These are phyloP conservation scores for Mallotus repandus DNA, from an alignment of 441 rosid species.

Conservation along the genomic window DNA sequence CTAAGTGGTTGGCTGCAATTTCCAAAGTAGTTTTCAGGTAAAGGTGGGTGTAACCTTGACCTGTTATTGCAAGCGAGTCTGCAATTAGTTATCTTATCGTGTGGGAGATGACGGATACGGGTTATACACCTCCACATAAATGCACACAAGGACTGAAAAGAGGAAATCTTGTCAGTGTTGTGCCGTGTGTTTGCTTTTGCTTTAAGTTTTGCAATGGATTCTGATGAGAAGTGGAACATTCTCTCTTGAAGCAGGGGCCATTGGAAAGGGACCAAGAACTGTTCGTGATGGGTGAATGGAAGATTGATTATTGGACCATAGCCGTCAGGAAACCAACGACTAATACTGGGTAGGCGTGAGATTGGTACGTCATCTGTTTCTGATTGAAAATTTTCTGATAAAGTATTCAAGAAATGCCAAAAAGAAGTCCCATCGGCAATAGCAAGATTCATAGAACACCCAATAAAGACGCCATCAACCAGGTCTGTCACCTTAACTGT, in stretches of 20 bases:
- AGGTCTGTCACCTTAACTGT: conserved; percentile 60
- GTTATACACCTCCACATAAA: conserved; percentile 64
- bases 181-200: conserved; percentile 41
- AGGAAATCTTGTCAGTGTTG: conserved; percentile 54
- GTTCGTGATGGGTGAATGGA: conserved; percentile 44
- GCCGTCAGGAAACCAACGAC: conserved; percentile 58
- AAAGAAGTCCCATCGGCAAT: conserved; percentile 62
- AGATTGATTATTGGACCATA: conserved; percentile 39
- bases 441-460: conserved; percentile 59
- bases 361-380: conserved; percentile 19
- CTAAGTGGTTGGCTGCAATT: conserved; percentile 41
- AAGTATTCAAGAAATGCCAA: conserved; percentile 62
- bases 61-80: conserved; percentile 50
- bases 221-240: conserved; percentile 56
- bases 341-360: conserved; percentile 43
- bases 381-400: conserved; percentile 60
- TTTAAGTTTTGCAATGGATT: conserved; percentile 51
- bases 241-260: conserved; percentile 53
- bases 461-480: conserved; percentile 71
- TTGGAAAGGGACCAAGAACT: conserved; percentile 41
- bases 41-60: conserved; percentile 46
- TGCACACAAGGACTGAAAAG: conserved; percentile 63
- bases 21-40: conserved; percentile 56
- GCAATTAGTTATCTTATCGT: conserved; percentile 42
- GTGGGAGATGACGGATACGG: conserved; percentile 33